phyloP scores from a whole-genome alignment of 805 yeast species.

The Candida maesae region DNA sequence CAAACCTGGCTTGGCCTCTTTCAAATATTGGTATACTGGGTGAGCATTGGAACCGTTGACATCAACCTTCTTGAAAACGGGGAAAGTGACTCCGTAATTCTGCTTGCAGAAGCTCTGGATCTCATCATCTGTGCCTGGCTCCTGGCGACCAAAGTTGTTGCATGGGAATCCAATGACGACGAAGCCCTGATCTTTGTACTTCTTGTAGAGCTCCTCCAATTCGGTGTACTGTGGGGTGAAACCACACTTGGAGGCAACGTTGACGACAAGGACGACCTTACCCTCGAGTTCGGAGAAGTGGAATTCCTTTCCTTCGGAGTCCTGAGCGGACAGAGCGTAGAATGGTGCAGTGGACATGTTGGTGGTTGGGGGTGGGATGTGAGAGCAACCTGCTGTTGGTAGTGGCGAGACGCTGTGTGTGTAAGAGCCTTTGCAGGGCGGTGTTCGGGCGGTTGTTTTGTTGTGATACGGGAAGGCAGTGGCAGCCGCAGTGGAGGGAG shows the following conservation, averaged over 20 bases:
- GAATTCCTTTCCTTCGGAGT: slow-evolving; percentile 55
- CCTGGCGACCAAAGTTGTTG: slow-evolving; percentile 85
- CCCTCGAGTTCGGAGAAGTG: slow-evolving; percentile 64
- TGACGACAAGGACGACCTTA: slow-evolving; percentile 78
- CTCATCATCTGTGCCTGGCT: slow-evolving; percentile 64
- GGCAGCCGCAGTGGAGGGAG: no score
- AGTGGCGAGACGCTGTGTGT: no score
- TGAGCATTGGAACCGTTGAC: slow-evolving; percentile 87
- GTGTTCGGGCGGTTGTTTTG: no score
- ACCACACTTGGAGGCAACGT: slow-evolving; percentile 86
- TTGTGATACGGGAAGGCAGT: no score
- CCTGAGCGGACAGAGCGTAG: slow-evolving; percentile 62
- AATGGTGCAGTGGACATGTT: slow-evolving; percentile 31
- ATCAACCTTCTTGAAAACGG: slow-evolving; percentile 78
- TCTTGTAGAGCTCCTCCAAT: slow-evolving; percentile 63
- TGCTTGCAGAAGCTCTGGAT: slow-evolving; percentile 70
- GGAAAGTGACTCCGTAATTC: slow-evolving; percentile 91
- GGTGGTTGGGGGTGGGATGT: no score
- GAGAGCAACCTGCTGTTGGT: no score
- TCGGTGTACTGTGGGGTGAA: slow-evolving; percentile 79
- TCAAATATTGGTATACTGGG: slow-evolving; percentile 77
- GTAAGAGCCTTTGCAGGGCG: no score
- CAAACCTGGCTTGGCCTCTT: slow-evolving; percentile 54
- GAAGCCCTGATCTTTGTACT: slow-evolving; percentile 62
- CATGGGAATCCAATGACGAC: slow-evolving; percentile 83